Percentiles rank a stretch among this genome's conserved stretches.
phyloP scores from a whole-genome alignment of 352 stramenopile genomes.

The Globisporangium sylvaticum region DNA sequence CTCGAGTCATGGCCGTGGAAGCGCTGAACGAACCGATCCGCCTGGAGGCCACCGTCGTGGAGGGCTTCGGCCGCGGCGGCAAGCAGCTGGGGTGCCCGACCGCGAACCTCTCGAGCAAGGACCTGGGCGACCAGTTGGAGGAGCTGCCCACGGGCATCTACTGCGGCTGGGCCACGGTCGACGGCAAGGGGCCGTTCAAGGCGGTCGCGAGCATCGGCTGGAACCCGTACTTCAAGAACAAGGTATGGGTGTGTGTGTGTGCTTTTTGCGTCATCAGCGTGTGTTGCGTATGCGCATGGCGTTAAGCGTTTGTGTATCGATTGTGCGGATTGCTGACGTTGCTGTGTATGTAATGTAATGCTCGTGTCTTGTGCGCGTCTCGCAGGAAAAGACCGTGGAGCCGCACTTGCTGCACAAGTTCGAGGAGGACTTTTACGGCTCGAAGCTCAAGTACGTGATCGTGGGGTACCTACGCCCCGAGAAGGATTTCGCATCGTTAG shows the following conservation, averaged over 20 bases:
- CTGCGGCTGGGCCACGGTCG: slow-evolving; percentile 90
- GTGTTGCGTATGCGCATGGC: background rate
- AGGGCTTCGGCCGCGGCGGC: slow-evolving; percentile 92
- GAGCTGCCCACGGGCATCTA: slow-evolving; percentile 90
- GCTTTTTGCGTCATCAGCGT: too few relatives aligned
- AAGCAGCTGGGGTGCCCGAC: slow-evolving; percentile 96
- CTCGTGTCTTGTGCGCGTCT: background rate
- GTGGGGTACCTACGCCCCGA: slow-evolving; percentile 92
- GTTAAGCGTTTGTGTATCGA: too few relatives aligned
- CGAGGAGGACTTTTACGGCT: slow-evolving; percentile 93
- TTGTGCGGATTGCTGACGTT: too few relatives aligned
- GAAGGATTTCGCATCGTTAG: slow-evolving; percentile 92
- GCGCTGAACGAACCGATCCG: slow-evolving; percentile 57
- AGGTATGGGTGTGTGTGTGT: slow-evolving; percentile 33
- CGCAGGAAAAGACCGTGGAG: slow-evolving; percentile 94
- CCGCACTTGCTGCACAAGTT: slow-evolving; percentile 94
- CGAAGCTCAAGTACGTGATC: slow-evolving; percentile 92
- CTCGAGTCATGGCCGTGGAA: slow-evolving; percentile 41
- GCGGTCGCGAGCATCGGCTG: slow-evolving; percentile 97
- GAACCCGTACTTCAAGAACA: slow-evolving; percentile 93
- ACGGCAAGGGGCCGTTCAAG: slow-evolving; percentile 85
- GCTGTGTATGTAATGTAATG: background rate
- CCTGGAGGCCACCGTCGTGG: slow-evolving; percentile 88
- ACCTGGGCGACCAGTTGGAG: slow-evolving; percentile 81
- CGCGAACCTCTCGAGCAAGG: slow-evolving; percentile 90